Conservation (phyloP, 2,329 filamentous ascomycete species). For the Diaporthe vexans region DNA sequence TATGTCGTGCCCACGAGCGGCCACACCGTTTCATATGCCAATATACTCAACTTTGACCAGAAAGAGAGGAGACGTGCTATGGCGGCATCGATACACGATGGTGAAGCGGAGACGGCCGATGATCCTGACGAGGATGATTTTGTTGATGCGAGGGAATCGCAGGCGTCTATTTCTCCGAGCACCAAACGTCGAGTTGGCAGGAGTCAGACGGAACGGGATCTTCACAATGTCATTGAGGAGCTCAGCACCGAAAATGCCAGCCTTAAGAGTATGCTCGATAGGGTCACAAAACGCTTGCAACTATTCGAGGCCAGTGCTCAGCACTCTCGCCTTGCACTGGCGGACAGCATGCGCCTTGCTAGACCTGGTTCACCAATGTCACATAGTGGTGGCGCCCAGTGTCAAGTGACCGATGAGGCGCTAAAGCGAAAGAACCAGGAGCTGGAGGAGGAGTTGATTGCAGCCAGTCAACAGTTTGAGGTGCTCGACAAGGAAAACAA, state of each 20-base stretch:
- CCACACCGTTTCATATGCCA: slow-evolving; percentile 92
- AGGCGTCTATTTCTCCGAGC: slow-evolving; percentile 59
- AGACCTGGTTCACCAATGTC: slow-evolving; percentile 67
- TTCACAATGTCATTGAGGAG: slow-evolving; percentile 85
- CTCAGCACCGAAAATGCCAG: slow-evolving; percentile 89
- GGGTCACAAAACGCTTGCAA: slow-evolving; percentile 87
- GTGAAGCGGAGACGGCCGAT: slow-evolving; percentile 57
- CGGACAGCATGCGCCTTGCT: slow-evolving; percentile 82
- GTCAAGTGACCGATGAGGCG: slow-evolving; percentile 59
- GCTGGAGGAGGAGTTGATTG: slow-evolving; percentile 75
- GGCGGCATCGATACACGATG: slow-evolving; percentile 62
- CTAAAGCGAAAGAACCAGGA: slow-evolving; percentile 69
- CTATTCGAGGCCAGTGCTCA: slow-evolving; percentile 95
- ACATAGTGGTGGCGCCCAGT: slow-evolving; percentile 46
- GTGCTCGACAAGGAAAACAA: slow-evolving; percentile 74
- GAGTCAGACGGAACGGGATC: slow-evolving; percentile 58
- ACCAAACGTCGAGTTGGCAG: slow-evolving; percentile 58
- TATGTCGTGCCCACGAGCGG: slow-evolving; percentile 95
- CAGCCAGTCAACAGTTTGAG: slow-evolving; percentile 72
- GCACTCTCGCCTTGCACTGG: slow-evolving; percentile 85
- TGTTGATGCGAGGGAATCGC: slow-evolving; percentile 85
- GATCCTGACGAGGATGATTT: slow-evolving; percentile 88
- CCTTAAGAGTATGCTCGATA: slow-evolving; percentile 87
- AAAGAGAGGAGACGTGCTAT: slow-evolving; percentile 73
- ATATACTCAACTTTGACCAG: slow-evolving; percentile 81